Base-by-base conservation (phyloP, 1,284 basidiomycete species). In the Ceratobasidium sp. region DNA sequence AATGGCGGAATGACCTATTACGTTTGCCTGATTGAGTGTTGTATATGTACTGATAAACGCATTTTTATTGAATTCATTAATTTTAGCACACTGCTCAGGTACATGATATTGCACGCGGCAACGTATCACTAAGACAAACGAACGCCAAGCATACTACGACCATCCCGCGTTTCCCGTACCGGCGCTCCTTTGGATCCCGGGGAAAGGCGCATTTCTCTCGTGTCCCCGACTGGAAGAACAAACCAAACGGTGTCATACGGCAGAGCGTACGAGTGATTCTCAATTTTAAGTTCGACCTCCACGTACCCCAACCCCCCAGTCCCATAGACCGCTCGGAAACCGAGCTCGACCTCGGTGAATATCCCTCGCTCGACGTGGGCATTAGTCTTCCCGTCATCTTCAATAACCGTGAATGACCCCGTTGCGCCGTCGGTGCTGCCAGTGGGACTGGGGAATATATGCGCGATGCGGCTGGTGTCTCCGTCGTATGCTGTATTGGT, bases 321-420 rank as follows among this genome's bases (percentile, higher is more conserved):
- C 17, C 41, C 60, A 17, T 19, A 41, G 6, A 4, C n/a, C 3
- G 33, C 60, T 47, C 54, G 59, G 71, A 73, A 73, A 6, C 50
- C 47, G 48, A 73, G 29, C 60, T 73, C 71, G 7, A 73, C n/a
- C 27, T 73, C 71, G 6, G 71, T 73, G 31, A 63, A 64, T 1
- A 24, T 36, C 6, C 60, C 71, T 27, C 63, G 41, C 50, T 73
- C 50, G 17, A 63, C 60, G 50, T 73, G 71, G 3, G 59, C 71
- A 27, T 73, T 73, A 4, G 71, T 63, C 24, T 73, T 73, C 24
- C 71, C 71, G 71, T 73, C 71, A n/a, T 73, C 71, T 27, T 73
- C 71, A 8, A 73, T 36, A 17, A 73, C 33, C n/a, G 33, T 73
- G 51, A 73, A 73, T 17, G 71, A 54, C 2, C 71, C 71, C 24